Evolutionary conservation across 352 stramenopile species (phyloP).

Genomic region (Phytophthora rubi): DNA sequence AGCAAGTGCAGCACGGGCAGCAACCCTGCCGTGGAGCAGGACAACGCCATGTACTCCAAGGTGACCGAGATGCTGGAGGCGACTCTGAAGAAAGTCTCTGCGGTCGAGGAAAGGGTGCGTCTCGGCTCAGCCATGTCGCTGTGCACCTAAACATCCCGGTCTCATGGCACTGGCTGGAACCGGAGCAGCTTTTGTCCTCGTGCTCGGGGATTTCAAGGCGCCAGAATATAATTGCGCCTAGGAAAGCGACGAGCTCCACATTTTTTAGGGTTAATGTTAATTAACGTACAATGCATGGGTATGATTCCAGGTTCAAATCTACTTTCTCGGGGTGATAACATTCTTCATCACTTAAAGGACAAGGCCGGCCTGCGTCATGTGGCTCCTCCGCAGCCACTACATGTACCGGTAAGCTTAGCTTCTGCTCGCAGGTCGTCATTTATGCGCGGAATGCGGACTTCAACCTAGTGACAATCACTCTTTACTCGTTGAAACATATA

Average conservation of each 20-base stretch:
- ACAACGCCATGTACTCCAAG: constrained; percentile 64
- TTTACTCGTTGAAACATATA: too few relatives aligned
- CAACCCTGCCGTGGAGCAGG: constrained; percentile 47
- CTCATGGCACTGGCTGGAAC: background rate
- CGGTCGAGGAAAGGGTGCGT: constrained; percentile 78
- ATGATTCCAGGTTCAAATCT: background rate
- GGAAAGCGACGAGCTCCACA: background rate
- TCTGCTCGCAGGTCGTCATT: too few relatives aligned
- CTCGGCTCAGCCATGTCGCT: constrained; percentile 78
- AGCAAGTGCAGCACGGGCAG: constrained; percentile 38
- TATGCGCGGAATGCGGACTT: too few relatives aligned
- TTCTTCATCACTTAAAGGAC: too few relatives aligned
- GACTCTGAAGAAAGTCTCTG: constrained; percentile 78
- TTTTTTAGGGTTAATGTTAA: constrained; percentile 20
- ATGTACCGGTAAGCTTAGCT: too few relatives aligned
- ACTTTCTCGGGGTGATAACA: too few relatives aligned
- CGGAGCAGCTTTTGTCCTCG: constrained; percentile 5
- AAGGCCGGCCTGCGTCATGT: too few relatives aligned
- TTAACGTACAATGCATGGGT: constrained; percentile 16
- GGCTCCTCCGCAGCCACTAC: too few relatives aligned
- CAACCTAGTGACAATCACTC: too few relatives aligned
- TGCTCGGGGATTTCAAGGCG: constrained; percentile 3
- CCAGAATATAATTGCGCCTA: constrained; percentile 24
- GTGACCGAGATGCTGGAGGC: constrained; percentile 72
- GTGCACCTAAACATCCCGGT: constrained; percentile 40